Base-by-base conservation (phyloP, 1,284 basidiomycete genomes). In the Ceratobasidium sp. region DNA sequence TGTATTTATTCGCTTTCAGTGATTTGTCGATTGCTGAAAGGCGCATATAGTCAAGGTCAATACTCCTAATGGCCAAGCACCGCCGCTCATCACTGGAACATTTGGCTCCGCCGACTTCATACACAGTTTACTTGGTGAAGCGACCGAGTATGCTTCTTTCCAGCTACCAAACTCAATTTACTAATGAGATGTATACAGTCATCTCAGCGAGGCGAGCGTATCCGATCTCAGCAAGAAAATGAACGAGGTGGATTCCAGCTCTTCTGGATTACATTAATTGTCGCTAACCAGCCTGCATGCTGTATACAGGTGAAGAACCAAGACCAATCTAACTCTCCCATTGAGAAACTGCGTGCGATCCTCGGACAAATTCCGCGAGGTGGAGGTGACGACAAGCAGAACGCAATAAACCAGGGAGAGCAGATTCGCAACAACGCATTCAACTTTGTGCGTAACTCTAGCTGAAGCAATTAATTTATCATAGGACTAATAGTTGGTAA, bases 71-170 rank as follows among this genome's bases (percentile, higher is more conserved):
- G 94, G 94, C 6, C 86, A 82, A 17, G 91, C 92, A 5, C 91
- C 91, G 38, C 94, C 94, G 67, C 87, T 96, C 38, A 90, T 96
- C n/a, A 96, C 94, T 12, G 94, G 93, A 26, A 94, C 93, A 0
- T 96, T 96, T 81, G 94, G 94, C 33, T 89, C 91, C 78, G 89
- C 91, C 71, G 94, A 95, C 83, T 95, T 96, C 83, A 87, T 94
- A 80, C 91, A 92, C 82, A 92, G 91, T 5, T 84, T 90, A 61
- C 85, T 90, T 82, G 89, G 87, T 79, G 89, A 92, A 83, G 90
- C 90, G 13, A 88, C 88, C 77, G 90, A 91, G 87, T 88, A 83
- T 78, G 89, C 83, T 3, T 12, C 40, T 13, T 48, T 23, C 10
- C 28, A 48, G 13, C 26, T 12, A 12, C 46, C 12, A 26, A n/a